Evolutionary conservation across 1,139 yeast species (phyloP).

Genomic region (Suhomyces ambrosiae): DNA sequence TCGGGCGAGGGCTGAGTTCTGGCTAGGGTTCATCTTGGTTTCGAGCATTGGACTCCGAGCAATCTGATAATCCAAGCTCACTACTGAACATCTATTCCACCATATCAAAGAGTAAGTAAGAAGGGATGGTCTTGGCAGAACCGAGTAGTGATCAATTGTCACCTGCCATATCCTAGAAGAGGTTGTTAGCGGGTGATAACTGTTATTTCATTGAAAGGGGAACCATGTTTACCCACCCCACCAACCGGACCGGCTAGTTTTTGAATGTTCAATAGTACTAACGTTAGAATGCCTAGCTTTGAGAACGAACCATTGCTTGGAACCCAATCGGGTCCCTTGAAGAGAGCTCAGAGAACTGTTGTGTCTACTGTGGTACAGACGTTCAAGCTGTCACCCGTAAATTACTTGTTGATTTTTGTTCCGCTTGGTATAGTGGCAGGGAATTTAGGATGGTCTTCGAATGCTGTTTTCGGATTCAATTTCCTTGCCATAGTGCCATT

Average conservation of each 20-base stretch:
- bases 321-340: slow-evolving; percentile 5
- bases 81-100: background rate
- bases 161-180: no score
- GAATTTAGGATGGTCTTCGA: slow-evolving; percentile 55
- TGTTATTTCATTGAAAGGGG: no score
- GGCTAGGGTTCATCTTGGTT: background rate
- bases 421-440: slow-evolving; percentile 87
- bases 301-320: slow-evolving; percentile 17
- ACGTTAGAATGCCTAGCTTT: slow-evolving; percentile 14
- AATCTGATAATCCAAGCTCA: background rate
- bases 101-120: background rate
- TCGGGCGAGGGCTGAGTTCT: background rate
- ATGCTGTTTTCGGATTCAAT: slow-evolving; percentile 68
- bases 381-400: slow-evolving; percentile 70
- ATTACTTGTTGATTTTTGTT: slow-evolving; percentile 74
- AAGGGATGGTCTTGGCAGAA: background rate
- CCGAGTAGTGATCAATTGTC: background rate
- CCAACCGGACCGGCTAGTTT: no score
- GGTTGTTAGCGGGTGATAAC: no score
- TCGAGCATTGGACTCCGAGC: background rate
- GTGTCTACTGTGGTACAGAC: slow-evolving; percentile 27
- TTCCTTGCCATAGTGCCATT: slow-evolving; percentile 90
- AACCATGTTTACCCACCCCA: no score
- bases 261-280: slow-evolving; percentile 3
- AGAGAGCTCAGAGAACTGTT: slow-evolving; percentile 8